Conservation (phyloP, 495 filamentous ascomycete genomes). For the Penicillium alfredii region DNA sequence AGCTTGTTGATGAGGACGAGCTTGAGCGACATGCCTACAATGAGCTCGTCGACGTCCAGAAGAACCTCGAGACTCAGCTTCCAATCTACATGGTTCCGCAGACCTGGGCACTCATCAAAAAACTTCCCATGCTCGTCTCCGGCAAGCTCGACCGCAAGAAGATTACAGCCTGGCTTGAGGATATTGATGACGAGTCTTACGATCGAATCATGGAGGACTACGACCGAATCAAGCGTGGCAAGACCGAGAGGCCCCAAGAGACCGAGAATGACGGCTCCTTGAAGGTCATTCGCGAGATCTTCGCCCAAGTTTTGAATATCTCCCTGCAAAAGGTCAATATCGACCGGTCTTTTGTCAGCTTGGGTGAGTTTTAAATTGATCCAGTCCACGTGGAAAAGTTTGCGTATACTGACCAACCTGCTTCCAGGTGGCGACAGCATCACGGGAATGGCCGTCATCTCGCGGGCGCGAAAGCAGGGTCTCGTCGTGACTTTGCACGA, state of each 20-base stretch:
- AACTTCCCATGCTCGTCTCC: conserved; percentile 43
- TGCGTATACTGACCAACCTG: conserved; percentile 17
- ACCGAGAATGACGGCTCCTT: conserved; percentile 19
- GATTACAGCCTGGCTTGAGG: conserved; percentile 40
- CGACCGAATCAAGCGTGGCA: conserved; percentile 26
- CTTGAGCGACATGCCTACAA: conserved; percentile 21
- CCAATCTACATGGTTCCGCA: conserved; percentile 48
- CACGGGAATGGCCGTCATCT: conserved; percentile 37
- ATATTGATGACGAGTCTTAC: conserved; percentile 30
- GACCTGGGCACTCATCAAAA: conserved; percentile 38
- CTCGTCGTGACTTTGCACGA: conserved; percentile 32
- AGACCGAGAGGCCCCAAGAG: conserved; percentile 23
- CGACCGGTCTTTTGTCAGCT: conserved; percentile 38
- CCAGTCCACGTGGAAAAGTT: conserved; percentile 8
- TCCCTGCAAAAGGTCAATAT: conserved; percentile 31
- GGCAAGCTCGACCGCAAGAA: conserved; percentile 46
- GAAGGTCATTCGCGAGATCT: conserved; percentile 33
- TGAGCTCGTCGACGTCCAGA: conserved; percentile 33
- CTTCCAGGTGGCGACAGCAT: conserved; percentile 44
- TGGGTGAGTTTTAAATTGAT: conserved; percentile 27
- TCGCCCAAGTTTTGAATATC: conserved; percentile 46
- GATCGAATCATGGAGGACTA: conserved; percentile 37
- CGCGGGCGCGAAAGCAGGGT: conserved; percentile 33
- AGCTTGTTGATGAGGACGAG: conserved; percentile 27
- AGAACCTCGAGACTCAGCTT: conserved; percentile 29